Base-by-base conservation (phyloP, 1,284 basidiomycete species). In the Cryptococcus depauperatus region DNA sequence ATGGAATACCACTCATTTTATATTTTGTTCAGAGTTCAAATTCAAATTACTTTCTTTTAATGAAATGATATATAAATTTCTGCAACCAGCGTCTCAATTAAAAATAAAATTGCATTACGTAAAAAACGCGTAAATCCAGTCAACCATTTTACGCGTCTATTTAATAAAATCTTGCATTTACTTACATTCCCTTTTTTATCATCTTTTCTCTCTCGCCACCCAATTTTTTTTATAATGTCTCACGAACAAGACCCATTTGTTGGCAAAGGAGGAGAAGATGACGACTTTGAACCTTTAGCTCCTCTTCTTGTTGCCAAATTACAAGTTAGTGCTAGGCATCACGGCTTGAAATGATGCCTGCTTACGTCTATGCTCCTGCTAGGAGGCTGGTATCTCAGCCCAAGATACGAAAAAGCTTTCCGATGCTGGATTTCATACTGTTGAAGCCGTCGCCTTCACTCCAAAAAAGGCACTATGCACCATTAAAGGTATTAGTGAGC, bases 401-500 rank as follows among this genome's bases (percentile, higher is more conserved):
- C 86, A 90, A 58, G 93, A 98, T 68, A 85, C 92, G 74, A 90
- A 95, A 78, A 97, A 97, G 70, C 82, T 98, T 26, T n/a, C 50
- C 16, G 90, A 95, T 48, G 85, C 86, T 14, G 95, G 95, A 6
- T 80, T 86, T 51, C 81, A 96, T 69, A 98, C 95, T 1, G 81
- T 98, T 51, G 93, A 99, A 71, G 81, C 89, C 13, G 86, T 99
- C 41, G 93, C 91, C 14, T 98, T 93, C 68, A 97, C 93, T 1
- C 90, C 95, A 7, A 97, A 96, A 78, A 98, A 98, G 74, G 76
- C 77, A 37, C 75, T 98, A 28, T 79, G 89, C 50, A 79, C 81
- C 4, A 92, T 98, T 66, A 98, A 97, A 72, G 95, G 95, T 16
- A 96, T 99, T 52, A 95, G 90, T 26, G 95, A 98, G 62, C 80